A percentile compares a stretch with the other conserved stretches of the same genome.
Conservation (phyloP, 1,284 basidiomycete species). For the Mycena citricolor region DNA sequence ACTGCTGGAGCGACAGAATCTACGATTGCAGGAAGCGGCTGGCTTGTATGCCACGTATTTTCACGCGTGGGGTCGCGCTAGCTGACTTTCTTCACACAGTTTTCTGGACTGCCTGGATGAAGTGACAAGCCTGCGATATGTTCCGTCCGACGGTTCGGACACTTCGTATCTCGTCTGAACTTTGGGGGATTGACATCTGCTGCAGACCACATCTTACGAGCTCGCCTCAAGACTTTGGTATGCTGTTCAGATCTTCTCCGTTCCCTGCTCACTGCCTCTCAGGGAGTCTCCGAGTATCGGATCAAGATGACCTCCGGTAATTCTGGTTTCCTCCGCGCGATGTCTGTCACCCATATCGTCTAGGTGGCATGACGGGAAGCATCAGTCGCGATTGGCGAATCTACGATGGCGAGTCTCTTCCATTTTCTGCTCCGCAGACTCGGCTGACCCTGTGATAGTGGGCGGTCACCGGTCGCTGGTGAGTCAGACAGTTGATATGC, state of each 20-base stretch:
- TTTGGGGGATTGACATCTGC: not conserved
- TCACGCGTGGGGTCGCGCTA: conserved; percentile 5
- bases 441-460: too few relatives aligned
- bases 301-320: conserved; percentile 42
- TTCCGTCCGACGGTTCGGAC: conserved; percentile 71
- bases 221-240: conserved; percentile 84
- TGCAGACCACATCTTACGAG: conserved; percentile 85
- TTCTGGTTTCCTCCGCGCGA: too few relatives aligned
- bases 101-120: conserved; percentile 66
- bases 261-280: conserved; percentile 1
- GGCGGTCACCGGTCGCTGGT: conserved; percentile 63
- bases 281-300: conserved; percentile 52
- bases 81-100: conserved; percentile 32
- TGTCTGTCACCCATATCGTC: too few relatives aligned
- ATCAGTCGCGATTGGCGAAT: conserved; percentile 37
- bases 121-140: conserved; percentile 72
- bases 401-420: conserved; percentile 37
- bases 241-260: not conserved
- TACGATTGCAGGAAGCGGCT: conserved; percentile 58
- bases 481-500: conserved; percentile 23
- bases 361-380: conserved; percentile 22
- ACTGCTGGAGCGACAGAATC: conserved; percentile 43
- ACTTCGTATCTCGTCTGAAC: not conserved
- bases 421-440: not conserved
- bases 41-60: conserved; percentile 52